Conservation (phyloP, 768 basidiomycete genomes). For the Calocybe gangraenosa region DNA sequence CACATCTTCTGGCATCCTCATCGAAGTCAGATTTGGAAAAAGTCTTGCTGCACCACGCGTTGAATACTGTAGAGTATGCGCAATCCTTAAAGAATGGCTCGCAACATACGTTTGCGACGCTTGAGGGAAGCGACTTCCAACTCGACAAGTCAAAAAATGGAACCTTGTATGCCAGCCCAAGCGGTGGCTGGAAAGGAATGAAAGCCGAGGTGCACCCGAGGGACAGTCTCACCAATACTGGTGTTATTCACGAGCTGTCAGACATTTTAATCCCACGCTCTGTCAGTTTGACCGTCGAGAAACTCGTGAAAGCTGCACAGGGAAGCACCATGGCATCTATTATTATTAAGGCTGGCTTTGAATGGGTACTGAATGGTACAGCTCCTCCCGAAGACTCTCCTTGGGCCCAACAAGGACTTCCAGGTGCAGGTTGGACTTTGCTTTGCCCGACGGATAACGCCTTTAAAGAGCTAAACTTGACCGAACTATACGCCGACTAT, state of each 20-base stretch:
- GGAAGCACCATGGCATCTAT: constrained; percentile 86
- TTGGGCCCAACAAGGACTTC: constrained; percentile 52
- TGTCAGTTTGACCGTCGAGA: constrained; percentile 83
- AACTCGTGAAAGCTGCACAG: constrained; percentile 85
- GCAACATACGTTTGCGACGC: constrained; percentile 68
- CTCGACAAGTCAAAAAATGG: constrained; percentile 54
- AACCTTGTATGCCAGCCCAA: constrained; percentile 53
- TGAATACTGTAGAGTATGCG: constrained; percentile 74
- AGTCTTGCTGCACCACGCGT: constrained; percentile 84
- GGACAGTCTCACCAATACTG: constrained; percentile 80
- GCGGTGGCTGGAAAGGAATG: constrained; percentile 78
- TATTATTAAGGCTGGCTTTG: constrained; percentile 79
- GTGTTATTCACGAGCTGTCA: constrained; percentile 86
- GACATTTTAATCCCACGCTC: constrained; percentile 85
- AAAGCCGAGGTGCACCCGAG: constrained; percentile 51
- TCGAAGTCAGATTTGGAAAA: constrained; percentile 77
- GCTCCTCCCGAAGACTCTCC: constrained; percentile 65
- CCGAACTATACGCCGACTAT: constrained; percentile 56
- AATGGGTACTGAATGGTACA: constrained; percentile 88
- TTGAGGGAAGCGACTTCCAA: constrained; percentile 82
- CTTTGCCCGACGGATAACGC: constrained; percentile 91
- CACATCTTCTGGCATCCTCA: constrained; percentile 75
- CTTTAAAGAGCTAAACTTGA: constrained; percentile 84
- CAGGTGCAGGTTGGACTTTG: constrained; percentile 72
- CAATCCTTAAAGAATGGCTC: constrained; percentile 57